Evolutionary conservation across 2,329 filamentous ascomycete species (phyloP).

Genomic region (Neonectria punicea): DNA sequence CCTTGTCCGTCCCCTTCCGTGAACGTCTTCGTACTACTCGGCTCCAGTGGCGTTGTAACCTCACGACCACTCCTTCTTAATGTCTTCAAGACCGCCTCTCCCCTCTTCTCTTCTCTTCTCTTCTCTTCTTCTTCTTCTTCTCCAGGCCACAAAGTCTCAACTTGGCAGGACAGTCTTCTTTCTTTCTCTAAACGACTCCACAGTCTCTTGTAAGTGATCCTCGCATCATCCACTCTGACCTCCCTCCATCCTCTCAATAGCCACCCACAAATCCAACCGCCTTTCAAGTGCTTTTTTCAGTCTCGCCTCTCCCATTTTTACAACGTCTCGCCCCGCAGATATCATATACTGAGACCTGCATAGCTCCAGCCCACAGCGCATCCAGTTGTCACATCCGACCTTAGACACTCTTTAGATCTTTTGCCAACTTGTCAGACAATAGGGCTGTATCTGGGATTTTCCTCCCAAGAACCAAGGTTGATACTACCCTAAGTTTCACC

Average conservation of each 20-base stretch:
- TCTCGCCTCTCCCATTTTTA: background rate
- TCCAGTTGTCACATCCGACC: background rate
- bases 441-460: background rate
- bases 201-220: conserved; percentile 16
- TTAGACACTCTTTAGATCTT: conserved; percentile 7
- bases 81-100: conserved; percentile 26
- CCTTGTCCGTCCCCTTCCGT: conserved; percentile 30
- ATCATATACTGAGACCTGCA: background rate
- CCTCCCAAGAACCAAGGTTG: background rate
- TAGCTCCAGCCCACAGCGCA: background rate
- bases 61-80: conserved; percentile 22
- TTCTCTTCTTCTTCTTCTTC: conserved; percentile 10
- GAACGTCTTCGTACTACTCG: conserved; percentile 9
- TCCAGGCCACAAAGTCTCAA: conserved; percentile 22
- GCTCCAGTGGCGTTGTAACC: conserved; percentile 27
- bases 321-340: background rate
- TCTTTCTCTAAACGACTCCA: conserved; percentile 13
- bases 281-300: background rate
- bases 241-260: background rate
- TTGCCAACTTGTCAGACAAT: background rate
- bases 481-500: background rate
- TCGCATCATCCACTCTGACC: background rate
- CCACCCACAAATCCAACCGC: background rate
- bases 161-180: conserved; percentile 22
- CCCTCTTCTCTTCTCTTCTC: conserved; percentile 7